phyloP scores from a whole-genome alignment of 1,139 yeast genomes.

The Blastobotrys illinoisensis region DNA sequence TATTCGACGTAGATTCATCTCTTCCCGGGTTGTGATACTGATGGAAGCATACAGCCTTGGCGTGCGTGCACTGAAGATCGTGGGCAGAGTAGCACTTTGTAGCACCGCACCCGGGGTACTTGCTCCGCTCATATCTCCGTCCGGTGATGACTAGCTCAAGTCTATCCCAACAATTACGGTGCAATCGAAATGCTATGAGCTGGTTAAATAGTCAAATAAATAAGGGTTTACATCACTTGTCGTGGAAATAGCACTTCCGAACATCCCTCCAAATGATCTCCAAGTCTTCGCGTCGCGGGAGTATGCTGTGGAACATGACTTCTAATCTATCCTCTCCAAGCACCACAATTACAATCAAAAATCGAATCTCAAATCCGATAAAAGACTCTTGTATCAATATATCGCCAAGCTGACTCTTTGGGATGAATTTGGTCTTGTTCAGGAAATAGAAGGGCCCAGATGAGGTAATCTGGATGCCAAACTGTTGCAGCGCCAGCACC shows the following conservation, averaged over 20 bases:
- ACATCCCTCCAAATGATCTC: constrained; percentile 26
- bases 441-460: constrained; percentile 21
- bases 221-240: background rate
- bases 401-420: constrained; percentile 46
- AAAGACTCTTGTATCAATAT: constrained; percentile 58
- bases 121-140: no score
- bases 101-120: no score
- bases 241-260: constrained; percentile 18
- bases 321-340: constrained; percentile 32
- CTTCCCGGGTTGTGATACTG: no score
- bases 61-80: no score
- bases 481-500: constrained; percentile 26
- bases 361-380: constrained; percentile 50
- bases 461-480: constrained; percentile 30
- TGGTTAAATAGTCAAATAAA: no score
- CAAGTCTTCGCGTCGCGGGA: constrained; percentile 23
- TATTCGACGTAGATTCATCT: no score
- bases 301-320: constrained; percentile 45
- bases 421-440: constrained; percentile 37
- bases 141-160: no score
- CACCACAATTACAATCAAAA: constrained; percentile 47
- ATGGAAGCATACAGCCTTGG: no score
- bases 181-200: no score
- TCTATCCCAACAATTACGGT: no score
- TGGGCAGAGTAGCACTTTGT: no score